Base-by-base conservation (phyloP, 192 early-diverging fungal species). In the Jimgerdemannia lactiflua region DNA sequence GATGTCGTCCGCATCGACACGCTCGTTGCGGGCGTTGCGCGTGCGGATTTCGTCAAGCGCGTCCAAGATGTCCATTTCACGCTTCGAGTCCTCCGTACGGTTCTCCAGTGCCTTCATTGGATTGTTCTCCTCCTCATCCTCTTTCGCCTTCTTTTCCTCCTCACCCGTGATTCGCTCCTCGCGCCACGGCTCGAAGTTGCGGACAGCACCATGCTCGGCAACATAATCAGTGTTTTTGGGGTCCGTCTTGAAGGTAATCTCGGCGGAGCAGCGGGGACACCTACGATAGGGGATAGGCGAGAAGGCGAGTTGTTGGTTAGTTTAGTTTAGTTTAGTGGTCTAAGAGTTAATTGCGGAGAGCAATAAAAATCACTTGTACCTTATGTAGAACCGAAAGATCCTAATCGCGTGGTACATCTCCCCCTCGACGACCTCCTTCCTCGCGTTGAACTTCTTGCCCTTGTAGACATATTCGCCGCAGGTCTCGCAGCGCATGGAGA, bases 211-310 rank as follows among this genome's bases (percentile, higher is more conserved):
- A 71, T 94, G 89, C 72, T 99, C 98, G 17, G 93, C 94, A 17
- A 95, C 85, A 74, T 99, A 99, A 83, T 99, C 97, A 3, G 94
- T 83, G 75, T 99, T 98, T 80, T 95, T 88, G 0, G 96, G 96
- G 77, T 99, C 97, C 3, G 98, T 99, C 77, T 97, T 97, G 87
- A 97, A 99, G 3, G 97, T 98, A 70, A 99, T 98, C 84, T 98
- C 97, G 0, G 94, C 94, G 1, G 94, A 90, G 80, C 98, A 99
- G n/a, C 91, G 86, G 19, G 97, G 96, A 74, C 98, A 99, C 59
- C 94, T 83, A 70, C 91, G 92, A 75, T 94, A 95, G 42, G 40
- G 49, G 49, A 59, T 59, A 59, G 14, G 14, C 14, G 49, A 59
- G 49, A 59, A 59, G 14, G 9, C 11, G 42, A 17, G 64, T 76